Evolutionary conservation across 2,329 filamentous ascomycete genomes (phyloP), one percentile per base, ranked within the genome.

Genomic region (Calonectria crousiana): DNA sequence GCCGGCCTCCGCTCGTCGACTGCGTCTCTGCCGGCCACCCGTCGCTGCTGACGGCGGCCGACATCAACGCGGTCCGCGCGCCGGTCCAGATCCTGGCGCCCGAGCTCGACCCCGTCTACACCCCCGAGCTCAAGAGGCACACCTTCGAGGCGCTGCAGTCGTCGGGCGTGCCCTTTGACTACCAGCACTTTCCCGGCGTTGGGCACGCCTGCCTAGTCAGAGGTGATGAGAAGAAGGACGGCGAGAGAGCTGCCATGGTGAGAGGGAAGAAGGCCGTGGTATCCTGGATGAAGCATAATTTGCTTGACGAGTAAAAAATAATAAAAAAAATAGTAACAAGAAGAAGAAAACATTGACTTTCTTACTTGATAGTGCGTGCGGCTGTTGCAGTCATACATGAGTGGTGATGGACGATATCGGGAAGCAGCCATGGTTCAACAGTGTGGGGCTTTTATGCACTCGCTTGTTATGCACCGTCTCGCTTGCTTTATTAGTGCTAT

Each of bases 21-120:
- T 86, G 83, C 75, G 83, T 89, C 47, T 82, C 84, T 2, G 82
- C 82, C 4, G 89, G 82, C 0, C 89, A 90, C 78, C 89, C 87
- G 10, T 85, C 83, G 0, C 75, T 85, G 56, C 72, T 90, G 26
- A 85, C 82, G 0, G 83, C 86, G 71, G 77, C 81, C 28, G 89
- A 91, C 71, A 85, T 91, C 26, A 84, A 87, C n/a, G 82, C 78
- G 0, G 78, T 89, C 1, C 81, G 62, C 1, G 88, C 89, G 0
- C 88, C 89, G 0, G 82, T 87, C 18, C 89, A 91, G 82, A 81
- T 90, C 8, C 77, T 91, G 13, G 88, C 88, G 2, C 88, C 89
- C 0, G 88, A 90, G 75, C 73, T 81, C 18, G 89, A 90, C 76
- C 75, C 76, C 0, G 77, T 79, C 28, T 89, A 84, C 77, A 85